phyloP scores from a whole-genome alignment of 768 basidiomycete genomes.

The Mycena olivaceomarginata region DNA sequence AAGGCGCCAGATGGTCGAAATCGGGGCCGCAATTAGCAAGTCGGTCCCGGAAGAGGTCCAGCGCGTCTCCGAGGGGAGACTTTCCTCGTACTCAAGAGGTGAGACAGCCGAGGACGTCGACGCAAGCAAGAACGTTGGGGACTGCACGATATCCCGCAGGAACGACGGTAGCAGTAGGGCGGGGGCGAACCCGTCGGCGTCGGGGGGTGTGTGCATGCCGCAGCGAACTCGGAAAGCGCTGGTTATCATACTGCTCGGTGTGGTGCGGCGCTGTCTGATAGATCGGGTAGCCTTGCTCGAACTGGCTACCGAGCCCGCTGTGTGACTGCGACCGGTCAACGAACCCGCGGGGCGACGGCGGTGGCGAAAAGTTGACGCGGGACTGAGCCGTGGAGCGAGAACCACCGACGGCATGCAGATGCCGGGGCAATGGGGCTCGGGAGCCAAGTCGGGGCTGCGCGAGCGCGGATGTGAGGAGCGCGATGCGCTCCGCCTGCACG shows the following conservation, averaged over 20 bases:
- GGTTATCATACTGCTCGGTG: conserved; percentile 51
- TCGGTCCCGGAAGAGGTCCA: conserved; percentile 48
- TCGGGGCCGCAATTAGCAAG: too few relatives aligned
- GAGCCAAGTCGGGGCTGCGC: conserved; percentile 66
- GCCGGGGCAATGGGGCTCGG: conserved; percentile 40
- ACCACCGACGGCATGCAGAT: conserved; percentile 49
- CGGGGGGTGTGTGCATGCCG: conserved; percentile 39
- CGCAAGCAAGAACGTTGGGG: conserved; percentile 80
- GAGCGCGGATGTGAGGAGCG: conserved; percentile 85
- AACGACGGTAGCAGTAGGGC: conserved; percentile 83
- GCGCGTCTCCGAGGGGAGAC: conserved; percentile 51
- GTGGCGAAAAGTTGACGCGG: conserved; percentile 59
- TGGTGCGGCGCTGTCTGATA: conserved; percentile 81
- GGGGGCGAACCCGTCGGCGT: conserved; percentile 52
- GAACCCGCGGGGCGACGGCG: conserved; percentile 54
- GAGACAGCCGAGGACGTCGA: conserved; percentile 81
- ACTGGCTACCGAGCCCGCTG: conserved; percentile 65
- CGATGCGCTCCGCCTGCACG: conserved; percentile 90
- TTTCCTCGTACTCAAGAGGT: conserved; percentile 73
- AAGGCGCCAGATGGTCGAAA: conserved; percentile 84
- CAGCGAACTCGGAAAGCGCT: conserved; percentile 43
- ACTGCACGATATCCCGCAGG: conserved; percentile 83
- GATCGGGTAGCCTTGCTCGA: conserved; percentile 61
- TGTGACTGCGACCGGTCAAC: conserved; percentile 75
- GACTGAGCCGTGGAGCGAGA: conserved; percentile 70